Conservation (phyloP, 306 rosid species). For the Ochetophila trinervis region DNA sequence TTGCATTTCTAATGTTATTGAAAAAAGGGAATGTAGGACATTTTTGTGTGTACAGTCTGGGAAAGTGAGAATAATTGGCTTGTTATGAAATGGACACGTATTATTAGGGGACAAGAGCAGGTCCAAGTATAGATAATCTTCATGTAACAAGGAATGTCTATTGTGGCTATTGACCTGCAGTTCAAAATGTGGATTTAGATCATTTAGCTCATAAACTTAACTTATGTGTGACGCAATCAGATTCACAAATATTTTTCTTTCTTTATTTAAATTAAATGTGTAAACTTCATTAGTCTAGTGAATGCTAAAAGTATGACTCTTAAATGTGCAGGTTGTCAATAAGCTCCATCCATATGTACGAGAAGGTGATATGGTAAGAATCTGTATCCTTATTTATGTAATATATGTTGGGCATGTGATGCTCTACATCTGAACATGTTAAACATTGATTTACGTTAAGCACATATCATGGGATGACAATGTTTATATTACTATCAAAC, state of each 20-base stretch:
- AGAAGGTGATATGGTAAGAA: constrained; percentile 70
- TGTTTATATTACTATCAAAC: background rate
- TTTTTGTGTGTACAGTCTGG: too few species aligned
- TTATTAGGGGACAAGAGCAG: too few species aligned
- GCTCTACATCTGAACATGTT: background rate
- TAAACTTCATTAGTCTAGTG: background rate
- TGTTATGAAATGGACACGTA: too few species aligned
- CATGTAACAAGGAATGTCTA: too few species aligned
- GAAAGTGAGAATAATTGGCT: too few species aligned
- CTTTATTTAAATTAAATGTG: background rate
- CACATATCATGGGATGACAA: background rate
- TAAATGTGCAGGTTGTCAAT: constrained; percentile 66
- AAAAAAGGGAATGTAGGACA: too few species aligned
- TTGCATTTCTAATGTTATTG: too few species aligned
- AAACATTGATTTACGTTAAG: background rate
- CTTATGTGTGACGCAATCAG: too few species aligned
- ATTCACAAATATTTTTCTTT: background rate
- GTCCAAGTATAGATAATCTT: too few species aligned
- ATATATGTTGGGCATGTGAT: background rate
- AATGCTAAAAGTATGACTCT: constrained; percentile 28
- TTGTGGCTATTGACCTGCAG: too few species aligned
- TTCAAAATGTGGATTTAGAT: too few species aligned
- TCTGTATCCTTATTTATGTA: background rate
- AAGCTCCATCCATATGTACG: constrained; percentile 71
- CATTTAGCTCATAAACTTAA: too few species aligned